These are phyloP conservation scores for Calocybe cyanea DNA, from an alignment of 768 basidiomycete genomes.

Conservation along the genomic window DNA sequence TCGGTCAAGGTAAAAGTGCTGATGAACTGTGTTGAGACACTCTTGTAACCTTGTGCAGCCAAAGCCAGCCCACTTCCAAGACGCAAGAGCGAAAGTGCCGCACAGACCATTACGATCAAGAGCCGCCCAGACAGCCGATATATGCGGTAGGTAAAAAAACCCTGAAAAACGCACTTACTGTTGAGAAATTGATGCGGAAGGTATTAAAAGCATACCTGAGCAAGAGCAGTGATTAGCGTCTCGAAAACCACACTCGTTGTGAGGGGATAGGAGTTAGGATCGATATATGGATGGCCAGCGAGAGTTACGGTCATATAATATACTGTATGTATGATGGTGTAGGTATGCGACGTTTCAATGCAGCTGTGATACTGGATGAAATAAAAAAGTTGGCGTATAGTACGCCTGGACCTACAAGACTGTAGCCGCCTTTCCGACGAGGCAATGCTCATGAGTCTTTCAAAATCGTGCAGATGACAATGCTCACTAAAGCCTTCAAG, in stretches of 20 bases:
- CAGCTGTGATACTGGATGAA: slow-evolving; percentile 5
- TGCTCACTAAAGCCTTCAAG: slow-evolving; percentile 11
- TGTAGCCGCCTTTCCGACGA: background rate
- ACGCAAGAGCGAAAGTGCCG: slow-evolving; percentile 16
- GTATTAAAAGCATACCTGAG: slow-evolving; percentile 12
- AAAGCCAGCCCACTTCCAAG: slow-evolving; percentile 17
- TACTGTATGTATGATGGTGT: slow-evolving; percentile 14
- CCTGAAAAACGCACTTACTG: slow-evolving; percentile 2
- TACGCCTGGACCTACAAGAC: slow-evolving; percentile 8
- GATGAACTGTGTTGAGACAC: slow-evolving; percentile 18
- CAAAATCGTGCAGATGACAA: background rate
- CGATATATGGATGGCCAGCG: slow-evolving; percentile 3
- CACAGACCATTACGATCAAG: slow-evolving; percentile 14
- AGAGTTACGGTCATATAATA: slow-evolving; percentile 17
- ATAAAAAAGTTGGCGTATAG: too few relatives aligned
- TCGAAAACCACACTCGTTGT: slow-evolving; percentile 16
- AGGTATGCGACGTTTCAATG: slow-evolving; percentile 18
- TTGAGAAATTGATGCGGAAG: background rate
- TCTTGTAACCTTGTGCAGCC: slow-evolving; percentile 17
- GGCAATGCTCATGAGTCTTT: background rate
- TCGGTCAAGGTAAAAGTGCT: slow-evolving; percentile 17
- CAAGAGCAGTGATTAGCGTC: slow-evolving; percentile 17
- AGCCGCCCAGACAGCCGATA: slow-evolving; percentile 16
- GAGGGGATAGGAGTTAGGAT: slow-evolving; percentile 19
- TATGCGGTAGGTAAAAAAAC: slow-evolving; percentile 23